A percentile compares a stretch with the other conserved stretches of the same genome.
Conservation (phyloP, 2,329 filamentous ascomycete species). For the Aaosphaeria arxii region DNA sequence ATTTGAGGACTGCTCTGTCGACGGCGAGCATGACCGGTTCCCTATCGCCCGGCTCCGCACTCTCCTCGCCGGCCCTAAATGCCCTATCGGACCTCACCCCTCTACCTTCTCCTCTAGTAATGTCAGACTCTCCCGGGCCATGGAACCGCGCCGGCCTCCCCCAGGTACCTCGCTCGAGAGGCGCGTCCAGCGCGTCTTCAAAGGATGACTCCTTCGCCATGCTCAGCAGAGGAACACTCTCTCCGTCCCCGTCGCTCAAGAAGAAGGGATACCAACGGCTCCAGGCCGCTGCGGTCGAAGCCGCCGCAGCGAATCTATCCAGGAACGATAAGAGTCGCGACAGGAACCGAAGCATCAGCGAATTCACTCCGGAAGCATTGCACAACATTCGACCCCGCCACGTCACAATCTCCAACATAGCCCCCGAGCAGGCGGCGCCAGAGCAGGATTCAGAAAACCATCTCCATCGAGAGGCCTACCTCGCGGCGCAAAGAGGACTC, state of each 20-base stretch:
- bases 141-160: conserved; percentile 38
- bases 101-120: conserved; percentile 48
- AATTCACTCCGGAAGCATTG: conserved; percentile 74
- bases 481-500: conserved; percentile 76
- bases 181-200: conserved; percentile 22
- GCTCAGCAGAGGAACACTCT: conserved; percentile 29
- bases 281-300: conserved; percentile 41
- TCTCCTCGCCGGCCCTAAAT: conserved; percentile 48
- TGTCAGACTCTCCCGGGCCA: conserved; percentile 40
- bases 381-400: conserved; percentile 66
- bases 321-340: conserved; percentile 48
- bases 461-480: conserved; percentile 74
- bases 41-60: conserved; percentile 43
- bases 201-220: conserved; percentile 31
- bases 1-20: conserved; percentile 40
- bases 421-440: conserved; percentile 42
- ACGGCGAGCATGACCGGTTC: conserved; percentile 44
- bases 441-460: conserved; percentile 51
- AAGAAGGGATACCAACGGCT: conserved; percentile 49
- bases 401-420: conserved; percentile 59
- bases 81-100: conserved; percentile 51
- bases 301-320: conserved; percentile 27
- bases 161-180: conserved; percentile 33
- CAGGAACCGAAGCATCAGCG: conserved; percentile 81
- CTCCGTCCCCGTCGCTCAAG: conserved; percentile 39